These are phyloP conservation scores for Pleoardoris graminearum DNA, from an alignment of 2,329 filamentous ascomycete species.

Conservation along the genomic window DNA sequence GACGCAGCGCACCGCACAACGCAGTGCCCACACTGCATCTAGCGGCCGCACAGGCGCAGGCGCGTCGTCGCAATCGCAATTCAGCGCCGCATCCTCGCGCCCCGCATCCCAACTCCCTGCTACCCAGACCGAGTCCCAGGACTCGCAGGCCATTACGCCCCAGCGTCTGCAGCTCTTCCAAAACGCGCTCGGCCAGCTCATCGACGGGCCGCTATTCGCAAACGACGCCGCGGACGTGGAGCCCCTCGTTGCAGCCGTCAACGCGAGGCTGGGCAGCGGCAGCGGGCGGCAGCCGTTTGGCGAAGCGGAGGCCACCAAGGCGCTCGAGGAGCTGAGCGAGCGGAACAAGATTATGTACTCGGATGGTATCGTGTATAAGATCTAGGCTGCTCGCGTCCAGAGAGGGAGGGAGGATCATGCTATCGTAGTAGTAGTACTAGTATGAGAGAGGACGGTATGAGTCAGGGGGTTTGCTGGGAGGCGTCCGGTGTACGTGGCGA, in stretches of 20 bases:
- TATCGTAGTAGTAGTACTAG: no score
- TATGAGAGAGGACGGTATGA: no score
- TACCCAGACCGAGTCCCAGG: slow-evolving; percentile 52
- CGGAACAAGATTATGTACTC: slow-evolving; percentile 82
- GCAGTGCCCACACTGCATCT: slow-evolving; percentile 38
- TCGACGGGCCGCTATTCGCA: slow-evolving; percentile 80
- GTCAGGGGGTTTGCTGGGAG: no score
- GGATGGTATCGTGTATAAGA: slow-evolving; percentile 56
- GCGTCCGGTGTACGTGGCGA: no score
- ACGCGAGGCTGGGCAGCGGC: slow-evolving; percentile 66
- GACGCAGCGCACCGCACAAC: slow-evolving; percentile 52
- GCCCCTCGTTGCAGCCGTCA: slow-evolving; percentile 77
- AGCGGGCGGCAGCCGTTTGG: slow-evolving; percentile 64
- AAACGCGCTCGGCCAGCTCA: slow-evolving; percentile 77
- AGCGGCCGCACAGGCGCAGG: slow-evolving; percentile 31
- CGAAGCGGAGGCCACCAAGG: slow-evolving; percentile 72
- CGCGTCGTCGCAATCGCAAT: slow-evolving; percentile 62
- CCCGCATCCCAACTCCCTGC: slow-evolving; percentile 71
- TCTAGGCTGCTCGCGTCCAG: no score
- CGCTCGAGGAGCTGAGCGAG: slow-evolving; percentile 77
- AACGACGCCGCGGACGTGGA: slow-evolving; percentile 81
- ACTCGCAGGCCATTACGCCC: slow-evolving; percentile 57
- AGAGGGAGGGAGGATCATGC: no score
- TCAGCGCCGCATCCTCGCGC: slow-evolving; percentile 78
- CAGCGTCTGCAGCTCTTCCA: slow-evolving; percentile 76